Percentiles rank a stretch among this genome's conserved stretches.
Evolutionary conservation across 1,139 yeast genomes (phyloP).

Genomic region (Yamadazyma mexicana): DNA sequence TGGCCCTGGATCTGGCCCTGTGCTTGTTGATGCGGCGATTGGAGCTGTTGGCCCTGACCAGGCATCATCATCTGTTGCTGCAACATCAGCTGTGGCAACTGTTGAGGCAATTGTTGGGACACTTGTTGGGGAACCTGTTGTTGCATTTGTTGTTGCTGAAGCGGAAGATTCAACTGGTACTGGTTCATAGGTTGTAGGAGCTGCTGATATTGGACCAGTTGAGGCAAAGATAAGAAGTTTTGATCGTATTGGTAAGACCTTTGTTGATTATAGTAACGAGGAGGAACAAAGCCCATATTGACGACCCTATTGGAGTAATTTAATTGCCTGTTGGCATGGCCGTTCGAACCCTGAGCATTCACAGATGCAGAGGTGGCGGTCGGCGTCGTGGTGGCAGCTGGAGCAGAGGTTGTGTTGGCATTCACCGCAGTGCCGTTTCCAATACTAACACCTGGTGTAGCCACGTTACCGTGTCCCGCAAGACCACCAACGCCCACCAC

Average conservation of each 20-base stretch:
- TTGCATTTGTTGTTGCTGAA: slow-evolving; percentile 11
- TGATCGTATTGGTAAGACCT: slow-evolving; percentile 3
- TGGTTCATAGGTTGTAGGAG: slow-evolving; percentile 12
- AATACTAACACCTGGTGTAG: background rate
- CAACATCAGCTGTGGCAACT: background rate
- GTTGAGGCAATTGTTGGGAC: slow-evolving; percentile 1
- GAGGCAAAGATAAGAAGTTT: slow-evolving; percentile 1
- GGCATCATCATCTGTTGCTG: slow-evolving; percentile 4
- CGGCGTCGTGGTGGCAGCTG: slow-evolving; percentile 2
- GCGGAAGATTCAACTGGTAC: slow-evolving; percentile 13
- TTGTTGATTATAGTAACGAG: slow-evolving; percentile 4
- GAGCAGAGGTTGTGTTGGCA: background rate
- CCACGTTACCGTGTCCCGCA: background rate
- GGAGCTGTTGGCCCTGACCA: slow-evolving; percentile 14
- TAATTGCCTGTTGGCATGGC: slow-evolving; percentile 1
- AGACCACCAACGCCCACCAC: background rate
- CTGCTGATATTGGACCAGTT: slow-evolving; percentile 11
- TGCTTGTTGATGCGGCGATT: slow-evolving; percentile 8
- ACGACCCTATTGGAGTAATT: slow-evolving; percentile 3
- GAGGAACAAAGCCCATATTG: slow-evolving; percentile 3
- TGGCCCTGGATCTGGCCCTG: slow-evolving; percentile 12
- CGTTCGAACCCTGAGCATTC: background rate
- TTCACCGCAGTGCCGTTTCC: background rate
- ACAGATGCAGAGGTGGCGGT: background rate
- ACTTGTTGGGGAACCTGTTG: slow-evolving; percentile 1